phyloP scores from a whole-genome alignment of 768 basidiomycete species.

The Pulveroboletus frians region DNA sequence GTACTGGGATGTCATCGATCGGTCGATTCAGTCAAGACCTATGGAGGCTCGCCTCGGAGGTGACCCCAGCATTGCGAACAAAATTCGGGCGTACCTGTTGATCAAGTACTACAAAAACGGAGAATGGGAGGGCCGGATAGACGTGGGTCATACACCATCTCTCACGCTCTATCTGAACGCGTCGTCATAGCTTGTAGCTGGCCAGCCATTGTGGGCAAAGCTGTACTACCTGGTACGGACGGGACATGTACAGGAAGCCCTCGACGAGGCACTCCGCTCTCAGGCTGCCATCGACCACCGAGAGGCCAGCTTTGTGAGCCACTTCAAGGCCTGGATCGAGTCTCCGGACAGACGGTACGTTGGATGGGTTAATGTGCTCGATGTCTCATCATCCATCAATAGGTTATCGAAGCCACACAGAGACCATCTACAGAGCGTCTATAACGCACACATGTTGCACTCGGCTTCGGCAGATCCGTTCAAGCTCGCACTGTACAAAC shows the following conservation, averaged over 20 bases:
- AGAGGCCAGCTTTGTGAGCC: conserved; percentile 77
- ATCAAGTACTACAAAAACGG: conserved; percentile 79
- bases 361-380: background rate
- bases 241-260: conserved; percentile 76
- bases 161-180: background rate
- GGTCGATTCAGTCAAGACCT: conserved; percentile 74
- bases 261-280: conserved; percentile 66
- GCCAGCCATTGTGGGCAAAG: conserved; percentile 89
- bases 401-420: conserved; percentile 70
- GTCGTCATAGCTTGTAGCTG: conserved; percentile 64
- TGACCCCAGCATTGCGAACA: conserved; percentile 85
- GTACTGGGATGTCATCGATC: conserved; percentile 79
- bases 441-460: conserved; percentile 87
- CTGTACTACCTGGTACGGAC: conserved; percentile 89
- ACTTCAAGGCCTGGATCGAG: conserved; percentile 80
- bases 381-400: conserved; percentile 2
- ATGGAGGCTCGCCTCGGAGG: conserved; percentile 86
- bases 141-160: conserved; percentile 46
- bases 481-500: conserved; percentile 92
- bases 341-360: conserved; percentile 71
- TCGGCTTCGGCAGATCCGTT: conserved; percentile 87
- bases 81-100: conserved; percentile 80
- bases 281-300: conserved; percentile 69
- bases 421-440: conserved; percentile 75
- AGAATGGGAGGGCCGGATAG: conserved; percentile 80